phyloP scores from a whole-genome alignment of 169 alveolate genomes.

The Toxoplasma gondii region DNA sequence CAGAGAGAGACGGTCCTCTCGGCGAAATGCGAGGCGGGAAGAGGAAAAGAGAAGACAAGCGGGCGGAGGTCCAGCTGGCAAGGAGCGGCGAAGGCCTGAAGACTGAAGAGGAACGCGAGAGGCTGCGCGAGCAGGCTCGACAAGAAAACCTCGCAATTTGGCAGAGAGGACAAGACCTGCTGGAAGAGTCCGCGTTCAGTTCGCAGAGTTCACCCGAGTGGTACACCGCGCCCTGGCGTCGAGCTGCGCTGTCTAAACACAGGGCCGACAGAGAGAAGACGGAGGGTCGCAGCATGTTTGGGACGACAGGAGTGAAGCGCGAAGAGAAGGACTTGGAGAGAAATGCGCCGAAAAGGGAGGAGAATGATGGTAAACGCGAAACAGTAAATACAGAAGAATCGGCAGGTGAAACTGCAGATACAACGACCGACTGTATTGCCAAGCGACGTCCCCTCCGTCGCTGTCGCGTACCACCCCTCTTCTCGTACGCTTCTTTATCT shows the following conservation, averaged over 20 bases:
- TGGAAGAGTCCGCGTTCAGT: not conserved
- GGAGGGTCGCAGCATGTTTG: not conserved
- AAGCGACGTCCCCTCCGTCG: not conserved
- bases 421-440: not conserved
- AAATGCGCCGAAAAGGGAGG: not conserved
- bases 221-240: not conserved
- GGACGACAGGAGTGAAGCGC: not conserved
- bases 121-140: not conserved
- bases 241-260: not conserved
- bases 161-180: not conserved
- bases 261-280: not conserved
- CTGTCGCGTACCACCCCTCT: not conserved
- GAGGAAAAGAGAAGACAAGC: not conserved
- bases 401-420: not conserved
- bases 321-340: not conserved
- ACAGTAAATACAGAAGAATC: not conserved
- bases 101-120: not conserved
- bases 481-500: not conserved
- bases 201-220: not conserved
- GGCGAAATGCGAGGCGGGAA: not conserved
- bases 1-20: not conserved
- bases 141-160: not conserved
- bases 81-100: not conserved
- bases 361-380: not conserved
- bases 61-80: not conserved